Percentiles rank a stretch among this genome's conserved stretches.
Evolutionary conservation across 139 green algal genomes (phyloP).

Genomic region (Chlorella sp.): DNA sequence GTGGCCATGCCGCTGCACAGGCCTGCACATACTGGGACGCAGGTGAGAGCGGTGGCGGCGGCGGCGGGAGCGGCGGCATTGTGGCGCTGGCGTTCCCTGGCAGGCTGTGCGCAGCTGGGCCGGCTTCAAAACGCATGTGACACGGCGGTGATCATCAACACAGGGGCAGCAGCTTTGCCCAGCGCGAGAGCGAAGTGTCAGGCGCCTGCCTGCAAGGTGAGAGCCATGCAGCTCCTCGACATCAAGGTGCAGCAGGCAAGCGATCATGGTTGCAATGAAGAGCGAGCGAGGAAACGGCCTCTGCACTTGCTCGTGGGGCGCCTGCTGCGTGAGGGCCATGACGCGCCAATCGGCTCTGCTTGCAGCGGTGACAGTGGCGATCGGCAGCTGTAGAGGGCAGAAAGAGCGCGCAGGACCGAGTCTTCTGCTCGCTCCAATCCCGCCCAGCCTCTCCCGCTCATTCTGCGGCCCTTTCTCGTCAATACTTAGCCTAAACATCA

Average conservation of each 20-base stretch:
- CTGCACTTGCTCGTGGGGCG: not conserved
- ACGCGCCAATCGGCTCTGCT: not conserved
- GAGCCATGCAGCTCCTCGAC: not conserved
- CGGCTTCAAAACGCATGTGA: not conserved
- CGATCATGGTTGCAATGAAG: not conserved
- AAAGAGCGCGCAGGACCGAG: too few species aligned
- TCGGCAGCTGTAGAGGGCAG: too few species aligned
- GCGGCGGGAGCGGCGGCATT: not conserved
- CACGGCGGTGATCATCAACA: not conserved
- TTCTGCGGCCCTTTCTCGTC: not conserved
- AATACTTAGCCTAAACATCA: too few species aligned
- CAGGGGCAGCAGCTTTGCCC: too few species aligned
- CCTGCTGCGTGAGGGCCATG: not conserved
- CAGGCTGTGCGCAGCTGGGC: not conserved
- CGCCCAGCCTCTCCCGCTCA: not conserved
- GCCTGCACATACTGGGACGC: not conserved
- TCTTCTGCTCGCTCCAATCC: not conserved
- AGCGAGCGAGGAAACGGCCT: not conserved
- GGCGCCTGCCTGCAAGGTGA: not conserved
- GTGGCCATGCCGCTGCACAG: not conserved
- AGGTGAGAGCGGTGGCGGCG: not conserved
- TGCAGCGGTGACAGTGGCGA: too few species aligned
- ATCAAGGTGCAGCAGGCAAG: not conserved
- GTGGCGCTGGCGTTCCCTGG: not conserved
- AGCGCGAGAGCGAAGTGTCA: not conserved